These are phyloP conservation scores for Kodamaea neixiangensis DNA, from an alignment of 805 yeast species.

Conservation along the genomic window DNA sequence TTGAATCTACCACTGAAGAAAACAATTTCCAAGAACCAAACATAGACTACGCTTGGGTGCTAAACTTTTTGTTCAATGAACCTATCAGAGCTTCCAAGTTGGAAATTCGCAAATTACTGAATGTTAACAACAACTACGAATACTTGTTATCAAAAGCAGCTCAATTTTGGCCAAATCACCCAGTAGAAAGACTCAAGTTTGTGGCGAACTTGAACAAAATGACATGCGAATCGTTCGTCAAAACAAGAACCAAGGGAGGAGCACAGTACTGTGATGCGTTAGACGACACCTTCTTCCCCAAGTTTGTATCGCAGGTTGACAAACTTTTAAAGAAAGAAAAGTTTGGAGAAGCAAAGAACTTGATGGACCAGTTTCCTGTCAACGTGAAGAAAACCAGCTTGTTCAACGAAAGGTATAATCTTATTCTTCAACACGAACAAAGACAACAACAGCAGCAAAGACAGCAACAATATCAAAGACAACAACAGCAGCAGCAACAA, in stretches of 20 bases:
- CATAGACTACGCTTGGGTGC: constrained; percentile 24
- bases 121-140: constrained; percentile 43
- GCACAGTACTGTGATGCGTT: constrained; percentile 24
- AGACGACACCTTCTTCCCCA: constrained; percentile 40
- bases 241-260: constrained; percentile 24
- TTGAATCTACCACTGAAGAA: constrained; percentile 24
- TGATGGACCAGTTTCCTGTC: constrained; percentile 34
- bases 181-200: constrained; percentile 20
- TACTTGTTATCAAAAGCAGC: constrained; percentile 41
- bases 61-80: constrained; percentile 28
- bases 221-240: constrained; percentile 42
- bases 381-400: constrained; percentile 42
- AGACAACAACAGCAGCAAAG: constrained; percentile 32
- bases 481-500: constrained; percentile 49
- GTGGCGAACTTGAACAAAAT: constrained; percentile 36
- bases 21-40: constrained; percentile 16
- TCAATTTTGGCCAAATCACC: constrained; percentile 26
- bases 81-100: constrained; percentile 29
- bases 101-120: constrained; percentile 26
- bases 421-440: constrained; percentile 29
- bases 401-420: constrained; percentile 34
- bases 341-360: constrained; percentile 39
- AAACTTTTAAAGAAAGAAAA: constrained; percentile 32
- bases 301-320: constrained; percentile 36
- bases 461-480: constrained; percentile 41